Base-by-base conservation (phyloP, 345 rosid genomes). In the Rhodamnia rubescens region DNA sequence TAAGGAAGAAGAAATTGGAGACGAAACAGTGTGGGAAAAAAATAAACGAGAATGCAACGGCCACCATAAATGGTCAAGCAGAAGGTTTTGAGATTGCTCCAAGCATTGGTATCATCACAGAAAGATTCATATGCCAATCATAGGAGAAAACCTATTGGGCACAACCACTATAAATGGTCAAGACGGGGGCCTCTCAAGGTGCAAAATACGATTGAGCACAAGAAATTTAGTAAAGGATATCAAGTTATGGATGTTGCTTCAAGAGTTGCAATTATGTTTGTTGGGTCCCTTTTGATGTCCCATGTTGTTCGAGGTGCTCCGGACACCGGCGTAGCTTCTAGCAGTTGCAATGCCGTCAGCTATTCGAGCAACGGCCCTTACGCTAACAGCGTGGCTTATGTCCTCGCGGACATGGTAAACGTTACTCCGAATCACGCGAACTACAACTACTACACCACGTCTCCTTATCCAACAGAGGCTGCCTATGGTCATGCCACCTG, bases 101-200 rank as follows among this genome's bases (percentile, higher is more conserved):
- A 6, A n/a, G 18, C 69, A n/a, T n/a, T n/a, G 36, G 2, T n/a
- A 58, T 32, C 18, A 59, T 59, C 15, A n/a, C n/a, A 59, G 8
- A 14, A 59, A 59, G 36, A 59, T 27, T 59, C 0, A 26, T 75
- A 42, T 20, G 82, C 51, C 6, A 75, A 75, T 47, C 24, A 2
- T 24, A 42, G 47, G 51, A 47, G 36, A 58, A 13, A 58, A 58
- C 9, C 18, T 4, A 4, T 1, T 94, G 85, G 88, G 94, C 90
- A 88, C n/a, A n/a, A n/a, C n/a, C n/a, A n/a, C n/a, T n/a, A n/a
- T n/a, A n/a, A n/a, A n/a, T n/a, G n/a, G n/a, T n/a, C n/a, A n/a
- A n/a, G n/a, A n/a, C n/a, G n/a, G n/a, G n/a, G 6, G 69, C 18
- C 4, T 58, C 69, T 58, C 4, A 58, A 58, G 69, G 16, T 58